Conservation (phyloP, 805 yeast genomes). For the Candida sphagnicola region DNA sequence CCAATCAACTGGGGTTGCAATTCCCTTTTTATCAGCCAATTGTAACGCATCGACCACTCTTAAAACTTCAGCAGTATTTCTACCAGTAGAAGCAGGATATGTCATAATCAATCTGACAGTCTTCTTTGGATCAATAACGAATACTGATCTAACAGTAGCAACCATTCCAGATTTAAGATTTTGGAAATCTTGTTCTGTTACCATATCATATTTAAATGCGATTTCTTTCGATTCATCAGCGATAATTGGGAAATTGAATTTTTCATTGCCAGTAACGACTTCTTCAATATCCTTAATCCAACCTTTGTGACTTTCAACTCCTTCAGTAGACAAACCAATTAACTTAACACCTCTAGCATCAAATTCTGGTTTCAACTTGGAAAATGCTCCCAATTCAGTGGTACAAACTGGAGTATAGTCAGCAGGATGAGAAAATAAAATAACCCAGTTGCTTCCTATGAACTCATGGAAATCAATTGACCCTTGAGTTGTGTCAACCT, state of each 20-base stretch:
- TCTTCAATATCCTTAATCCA: slow-evolving; percentile 76
- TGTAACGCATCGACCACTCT: slow-evolving; percentile 70
- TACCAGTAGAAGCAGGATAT: slow-evolving; percentile 72
- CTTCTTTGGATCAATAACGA: slow-evolving; percentile 65
- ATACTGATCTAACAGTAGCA: slow-evolving; percentile 67
- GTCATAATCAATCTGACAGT: slow-evolving; percentile 59
- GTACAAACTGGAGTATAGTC: slow-evolving; percentile 80
- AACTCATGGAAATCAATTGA: slow-evolving; percentile 59
- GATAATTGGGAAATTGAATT: slow-evolving; percentile 60
- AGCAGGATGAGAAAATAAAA: slow-evolving; percentile 72
- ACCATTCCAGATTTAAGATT: slow-evolving; percentile 60
- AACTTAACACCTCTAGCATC: slow-evolving; percentile 60
- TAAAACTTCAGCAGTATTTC: slow-evolving; percentile 72
- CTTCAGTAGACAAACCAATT: slow-evolving; percentile 67
- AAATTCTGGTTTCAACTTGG: slow-evolving; percentile 67
- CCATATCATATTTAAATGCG: slow-evolving; percentile 63
- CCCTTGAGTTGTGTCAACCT: slow-evolving; percentile 60
- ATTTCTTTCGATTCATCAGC: slow-evolving; percentile 63
- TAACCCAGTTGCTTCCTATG: slow-evolving; percentile 60
- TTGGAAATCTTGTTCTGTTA: slow-evolving; percentile 61
- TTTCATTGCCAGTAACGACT: slow-evolving; percentile 49
- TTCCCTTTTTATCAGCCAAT: slow-evolving; percentile 54
- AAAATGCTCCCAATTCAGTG: slow-evolving; percentile 74
- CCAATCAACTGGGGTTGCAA: slow-evolving; percentile 74
- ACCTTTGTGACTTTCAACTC: slow-evolving; percentile 53